Base-by-base conservation (phyloP, 805 yeast species). In the Pichia cephalocereana region DNA sequence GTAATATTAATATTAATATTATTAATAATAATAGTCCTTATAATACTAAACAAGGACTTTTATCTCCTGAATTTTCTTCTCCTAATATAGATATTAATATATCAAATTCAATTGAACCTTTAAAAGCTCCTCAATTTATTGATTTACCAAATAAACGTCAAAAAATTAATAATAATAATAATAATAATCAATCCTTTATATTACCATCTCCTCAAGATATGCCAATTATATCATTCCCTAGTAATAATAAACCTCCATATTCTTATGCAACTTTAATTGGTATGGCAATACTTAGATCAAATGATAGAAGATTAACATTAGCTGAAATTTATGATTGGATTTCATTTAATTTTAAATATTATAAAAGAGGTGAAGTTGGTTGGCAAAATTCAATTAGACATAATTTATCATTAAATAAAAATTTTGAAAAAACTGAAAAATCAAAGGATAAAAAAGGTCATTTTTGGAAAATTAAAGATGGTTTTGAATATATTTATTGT, bases 381-480 rank as follows among this genome's bases (percentile, higher is more conserved):
- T 91, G 99, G 99, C 97, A 91, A 67, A 91, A 91, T 67, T 90
- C 96, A 34, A 93, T 91, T 53, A 81, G 99, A 52, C 99, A 91
- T 67, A 91, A 93, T 56, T 70, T 91, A 31, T 88, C 96, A 12
- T 74, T 91, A 57, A 93, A 91, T 66, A 93, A 93, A 62, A 96
- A 97, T 0, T 91, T 91, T 62, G 74, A 84, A 44, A 91, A 91
- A 67, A 83, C 93, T 23, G 96, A 86, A 55, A 84, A 90, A 63
- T 90, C 96, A 12, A 83, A 85, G 56, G 95, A 85, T 67, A 89
- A 91, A 8, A 86, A 86, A 63, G 93, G 93, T 32, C 96, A 90
- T 68, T 91, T 83, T 65, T 91, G 99, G 99, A 80, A 83, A 57
- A 85, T 91, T 45, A 86, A 82, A 52, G 70, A 77, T n/a, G 96